phyloP scores from a whole-genome alignment of 2,329 filamentous ascomycete species.

The Fusarium nurragi region DNA sequence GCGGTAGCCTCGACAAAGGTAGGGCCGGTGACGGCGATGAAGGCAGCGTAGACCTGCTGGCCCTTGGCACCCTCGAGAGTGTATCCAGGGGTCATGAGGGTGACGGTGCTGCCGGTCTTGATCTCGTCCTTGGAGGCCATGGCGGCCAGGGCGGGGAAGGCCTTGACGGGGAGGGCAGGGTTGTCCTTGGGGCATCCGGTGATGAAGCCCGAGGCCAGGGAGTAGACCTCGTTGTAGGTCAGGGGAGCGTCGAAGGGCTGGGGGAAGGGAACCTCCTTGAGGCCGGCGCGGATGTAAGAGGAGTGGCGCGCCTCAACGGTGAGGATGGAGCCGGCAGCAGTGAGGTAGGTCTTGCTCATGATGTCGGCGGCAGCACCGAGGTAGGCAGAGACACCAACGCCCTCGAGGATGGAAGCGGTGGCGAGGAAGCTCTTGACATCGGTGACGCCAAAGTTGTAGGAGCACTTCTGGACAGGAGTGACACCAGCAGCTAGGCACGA shows the following conservation, averaged over 20 bases:
- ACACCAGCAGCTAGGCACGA: constrained; percentile 51
- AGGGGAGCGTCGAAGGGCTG: constrained; percentile 70
- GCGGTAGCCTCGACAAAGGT: constrained; percentile 34
- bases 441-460: constrained; percentile 68
- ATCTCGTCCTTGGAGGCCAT: constrained; percentile 39
- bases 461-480: constrained; percentile 62
- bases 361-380: constrained; percentile 70
- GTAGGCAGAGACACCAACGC: constrained; percentile 71
- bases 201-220: constrained; percentile 72
- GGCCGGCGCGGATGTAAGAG: constrained; percentile 64
- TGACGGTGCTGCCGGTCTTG: constrained; percentile 42
- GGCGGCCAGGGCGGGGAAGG: constrained; percentile 62
- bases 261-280: constrained; percentile 62
- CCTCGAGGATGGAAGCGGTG: constrained; percentile 71
- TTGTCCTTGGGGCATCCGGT: constrained; percentile 64
- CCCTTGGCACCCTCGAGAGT: constrained; percentile 40
- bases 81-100: constrained; percentile 41
- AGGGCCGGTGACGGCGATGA: constrained; percentile 46
- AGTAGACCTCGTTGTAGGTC: constrained; percentile 67
- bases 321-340: constrained; percentile 70
- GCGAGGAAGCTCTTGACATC: constrained; percentile 66
- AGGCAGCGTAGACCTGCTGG: constrained; percentile 47
- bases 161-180: constrained; percentile 65
- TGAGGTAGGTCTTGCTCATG: constrained; percentile 65
- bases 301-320: constrained; percentile 71